Evolutionary conservation across 768 basidiomycete species (phyloP).

Genomic region (Russula sp.): DNA sequence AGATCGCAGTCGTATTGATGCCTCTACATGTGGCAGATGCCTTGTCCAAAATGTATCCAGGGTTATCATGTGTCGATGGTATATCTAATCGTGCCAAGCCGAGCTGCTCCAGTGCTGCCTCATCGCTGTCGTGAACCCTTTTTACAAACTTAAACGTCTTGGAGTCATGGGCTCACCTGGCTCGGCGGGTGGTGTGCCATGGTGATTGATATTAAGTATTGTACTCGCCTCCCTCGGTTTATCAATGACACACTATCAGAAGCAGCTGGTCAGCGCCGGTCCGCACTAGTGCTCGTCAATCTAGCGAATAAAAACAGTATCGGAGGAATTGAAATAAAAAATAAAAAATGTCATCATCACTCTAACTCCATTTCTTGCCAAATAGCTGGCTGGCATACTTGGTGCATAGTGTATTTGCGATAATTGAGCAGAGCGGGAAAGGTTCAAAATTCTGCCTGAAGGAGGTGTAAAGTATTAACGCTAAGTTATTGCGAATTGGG

Average conservation of each 20-base stretch:
- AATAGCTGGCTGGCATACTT: too few relatives aligned
- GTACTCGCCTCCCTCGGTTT: too few relatives aligned
- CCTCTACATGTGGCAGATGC: conserved; percentile 60
- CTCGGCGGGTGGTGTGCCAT: conserved; percentile 32
- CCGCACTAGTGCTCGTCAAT: conserved; percentile 40
- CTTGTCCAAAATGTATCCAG: conserved; percentile 48
- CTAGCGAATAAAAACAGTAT: too few relatives aligned
- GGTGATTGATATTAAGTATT: conserved; percentile 33
- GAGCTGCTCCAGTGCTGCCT: conserved; percentile 48
- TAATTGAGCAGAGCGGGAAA: too few relatives aligned
- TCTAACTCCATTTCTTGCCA: too few relatives aligned
- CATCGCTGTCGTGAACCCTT: conserved; percentile 30
- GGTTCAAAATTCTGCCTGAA: conserved; percentile 26
- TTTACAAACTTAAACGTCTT: conserved; percentile 19
- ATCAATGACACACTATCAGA: too few relatives aligned
- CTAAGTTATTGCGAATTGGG: too few relatives aligned
- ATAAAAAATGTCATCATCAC: too few relatives aligned
- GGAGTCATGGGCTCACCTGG: conserved; percentile 18
- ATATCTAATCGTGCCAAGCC: conserved; percentile 38
- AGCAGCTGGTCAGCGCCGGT: too few relatives aligned
- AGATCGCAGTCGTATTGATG: conserved; percentile 48
- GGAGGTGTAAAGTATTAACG: too few relatives aligned
- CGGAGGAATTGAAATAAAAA: neutral
- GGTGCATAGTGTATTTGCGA: too few relatives aligned
- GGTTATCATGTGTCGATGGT: conserved; percentile 46